Conservation (phyloP, 768 basidiomycete species). For the Podaxis carcinomalis region DNA sequence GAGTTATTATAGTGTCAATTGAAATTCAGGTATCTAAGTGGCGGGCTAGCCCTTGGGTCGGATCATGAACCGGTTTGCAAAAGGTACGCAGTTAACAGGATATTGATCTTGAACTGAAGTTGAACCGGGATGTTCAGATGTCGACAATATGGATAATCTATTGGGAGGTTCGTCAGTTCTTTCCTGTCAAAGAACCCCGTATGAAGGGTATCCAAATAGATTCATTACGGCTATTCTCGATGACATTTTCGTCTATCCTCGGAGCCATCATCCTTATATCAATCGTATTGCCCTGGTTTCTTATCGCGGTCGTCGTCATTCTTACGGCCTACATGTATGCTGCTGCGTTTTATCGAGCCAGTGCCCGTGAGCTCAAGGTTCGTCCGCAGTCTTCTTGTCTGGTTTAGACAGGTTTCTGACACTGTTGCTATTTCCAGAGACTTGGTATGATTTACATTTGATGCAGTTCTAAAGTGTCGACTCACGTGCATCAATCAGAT, state of each 20-base stretch:
- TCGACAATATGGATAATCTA: constrained; percentile 77
- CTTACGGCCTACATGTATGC: constrained; percentile 60
- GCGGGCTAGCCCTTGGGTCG: constrained; percentile 65
- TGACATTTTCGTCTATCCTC: constrained; percentile 59
- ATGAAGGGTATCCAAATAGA: constrained; percentile 32
- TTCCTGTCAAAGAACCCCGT: neutral
- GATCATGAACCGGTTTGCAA: constrained; percentile 88
- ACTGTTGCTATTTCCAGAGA: constrained; percentile 31
- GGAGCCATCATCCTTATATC: constrained; percentile 79
- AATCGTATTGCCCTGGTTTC: constrained; percentile 79
- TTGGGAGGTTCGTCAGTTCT: constrained; percentile 42
- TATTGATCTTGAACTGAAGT: neutral
- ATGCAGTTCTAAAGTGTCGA: neutral
- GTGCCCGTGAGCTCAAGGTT: constrained; percentile 84
- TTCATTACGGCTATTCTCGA: constrained; percentile 67
- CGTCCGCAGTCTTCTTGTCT: constrained; percentile 7
- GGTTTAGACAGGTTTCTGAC: neutral
- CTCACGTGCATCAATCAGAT: constrained; percentile 37
- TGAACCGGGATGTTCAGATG: constrained; percentile 35
- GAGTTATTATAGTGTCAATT: constrained; percentile 15
- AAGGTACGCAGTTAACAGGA: constrained; percentile 36
- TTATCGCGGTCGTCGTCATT: constrained; percentile 66
- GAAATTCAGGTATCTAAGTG: constrained; percentile 5
- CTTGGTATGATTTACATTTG: constrained; percentile 36
- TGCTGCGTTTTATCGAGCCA: constrained; percentile 80